Percentiles rank a stretch among this genome's conserved stretches.
These are phyloP conservation scores for Hypocrella siamensis DNA, from an alignment of 2,329 filamentous ascomycete species.

Conservation along the genomic window DNA sequence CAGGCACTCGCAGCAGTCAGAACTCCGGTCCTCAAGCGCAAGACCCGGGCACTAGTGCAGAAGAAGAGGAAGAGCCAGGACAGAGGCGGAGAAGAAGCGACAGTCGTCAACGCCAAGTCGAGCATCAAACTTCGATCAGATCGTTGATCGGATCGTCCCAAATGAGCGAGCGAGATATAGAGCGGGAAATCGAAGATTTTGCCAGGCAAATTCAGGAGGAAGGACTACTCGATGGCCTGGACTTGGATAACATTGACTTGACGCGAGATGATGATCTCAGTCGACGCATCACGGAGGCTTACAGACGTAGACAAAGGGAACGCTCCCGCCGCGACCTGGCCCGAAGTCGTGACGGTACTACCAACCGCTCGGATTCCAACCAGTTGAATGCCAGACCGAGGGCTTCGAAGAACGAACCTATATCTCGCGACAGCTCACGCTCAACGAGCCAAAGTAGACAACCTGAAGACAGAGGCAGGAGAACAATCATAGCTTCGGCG, in stretches of 20 bases:
- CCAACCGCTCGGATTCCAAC: conserved; percentile 9
- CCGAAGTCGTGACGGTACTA: conserved; percentile 24
- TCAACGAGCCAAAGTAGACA: conserved; percentile 26
- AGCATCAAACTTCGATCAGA: conserved; percentile 79
- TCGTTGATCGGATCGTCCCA: conserved; percentile 72
- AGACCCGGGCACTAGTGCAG: too few species aligned
- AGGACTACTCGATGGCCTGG: conserved; percentile 73
- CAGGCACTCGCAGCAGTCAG: conserved; percentile 10
- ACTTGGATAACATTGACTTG: conserved; percentile 73
- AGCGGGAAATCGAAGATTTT: conserved; percentile 82
- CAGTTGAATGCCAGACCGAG: conserved; percentile 12
- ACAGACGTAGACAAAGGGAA: conserved; percentile 58
- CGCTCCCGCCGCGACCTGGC: conserved; percentile 21
- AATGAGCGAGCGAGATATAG: conserved; percentile 60
- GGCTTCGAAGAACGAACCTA: conserved; percentile 12
- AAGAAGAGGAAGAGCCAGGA: too few species aligned
- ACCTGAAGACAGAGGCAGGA: conserved; percentile 33
- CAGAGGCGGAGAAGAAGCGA: conserved; percentile 27
- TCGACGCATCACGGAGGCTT: conserved; percentile 79
- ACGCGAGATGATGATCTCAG: conserved; percentile 80
- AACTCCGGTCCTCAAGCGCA: conserved; percentile 11
- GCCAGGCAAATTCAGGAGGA: conserved; percentile 79
- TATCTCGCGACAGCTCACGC: conserved; percentile 27
- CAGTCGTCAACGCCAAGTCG: conserved; percentile 45
- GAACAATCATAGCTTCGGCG: conserved; percentile 21